Evolutionary conservation across 345 rosid genomes (phyloP), one percentile per base, ranked within the genome.

Genomic region (Murraya koenigii): DNA sequence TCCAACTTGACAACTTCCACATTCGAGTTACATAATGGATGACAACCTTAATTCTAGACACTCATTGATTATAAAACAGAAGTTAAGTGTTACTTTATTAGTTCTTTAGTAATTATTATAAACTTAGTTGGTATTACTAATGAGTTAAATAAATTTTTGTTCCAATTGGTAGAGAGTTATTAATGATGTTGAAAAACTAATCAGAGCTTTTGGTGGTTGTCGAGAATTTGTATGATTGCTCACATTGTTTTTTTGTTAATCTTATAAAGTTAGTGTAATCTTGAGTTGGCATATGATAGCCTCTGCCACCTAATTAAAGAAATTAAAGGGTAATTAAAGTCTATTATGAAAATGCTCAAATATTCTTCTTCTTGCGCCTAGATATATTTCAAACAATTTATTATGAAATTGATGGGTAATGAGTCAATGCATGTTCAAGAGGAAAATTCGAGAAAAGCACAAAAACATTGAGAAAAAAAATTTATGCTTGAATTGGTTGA

Each of bases 291-390:
- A 23, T 17, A n/a, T 39, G 13, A 5, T 23, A 39, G 2, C 8
- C 54, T 13, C 15, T 39, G 30, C 30, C 71, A 67, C 20, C 20
- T 67, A 44, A 17, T 14, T 68, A 44, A 38, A 13, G 20, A 44
- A 69, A 69, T 65, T 65, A 44, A 69, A 44, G 72, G 72, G 54
- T 68, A 44, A 44, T 44, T 23, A 15, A 69, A 44, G 67, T 26
- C 58, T 69, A 26, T 25, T 32, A 69, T 69, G 55, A 25, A 23
- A 44, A 22, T 68, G 35, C 56, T 14, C n/a, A 14, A n/a, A 23
- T 44, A 69, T 44, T 67, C 71, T 68, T 67, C 71, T 68, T 44
- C 22, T 33, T 17, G 5, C 25, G 39, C 17, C n/a, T 63, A 23
- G 15, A 32, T 20, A 15, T 35, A 32, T 15, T 30, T 63, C 35